Percentiles rank a stretch among this genome's conserved stretches.
phyloP scores from a whole-genome alignment of 177 flowering plant genomes.

The Tripterygium wilfordii region DNA sequence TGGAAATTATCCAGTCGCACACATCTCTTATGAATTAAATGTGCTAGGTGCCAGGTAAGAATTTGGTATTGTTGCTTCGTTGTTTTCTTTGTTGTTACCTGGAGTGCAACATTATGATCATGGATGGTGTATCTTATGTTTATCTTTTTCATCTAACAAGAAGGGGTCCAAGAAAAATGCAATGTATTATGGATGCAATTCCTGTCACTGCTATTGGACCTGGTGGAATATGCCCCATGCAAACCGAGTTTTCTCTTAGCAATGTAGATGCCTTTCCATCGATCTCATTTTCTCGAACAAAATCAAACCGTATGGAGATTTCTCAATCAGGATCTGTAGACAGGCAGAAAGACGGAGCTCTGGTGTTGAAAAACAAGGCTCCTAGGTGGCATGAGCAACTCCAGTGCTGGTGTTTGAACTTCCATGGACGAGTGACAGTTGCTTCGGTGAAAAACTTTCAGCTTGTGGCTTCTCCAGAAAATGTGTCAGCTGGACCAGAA shows the following conservation, averaged over 20 bases:
- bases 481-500: constrained; percentile 48
- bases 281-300: constrained; percentile 57
- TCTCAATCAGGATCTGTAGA: constrained; percentile 38
- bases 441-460: constrained; percentile 98
- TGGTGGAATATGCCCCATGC: constrained; percentile 87
- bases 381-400: constrained; percentile 99
- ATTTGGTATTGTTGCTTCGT: too few species aligned
- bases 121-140: neutral
- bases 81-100: neutral
- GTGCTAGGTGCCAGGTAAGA: constrained; percentile 80
- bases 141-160: constrained; percentile 4
- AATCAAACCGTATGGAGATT: constrained; percentile 42
- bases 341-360: constrained; percentile 38
- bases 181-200: constrained; percentile 70
- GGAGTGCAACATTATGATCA: neutral
- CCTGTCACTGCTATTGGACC: constrained; percentile 68
- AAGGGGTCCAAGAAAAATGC: constrained; percentile 98
- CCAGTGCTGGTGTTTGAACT: constrained; percentile 94
- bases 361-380: constrained; percentile 75
- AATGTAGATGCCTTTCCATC: constrained; percentile 48
- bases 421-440: constrained; percentile 90
- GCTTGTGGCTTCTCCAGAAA: constrained; percentile 75
- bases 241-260: constrained; percentile 54
- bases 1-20: constrained; percentile 78
- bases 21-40: constrained; percentile 82